Base-by-base conservation (phyloP, 345 rosid species). In the Salix suchowensis region DNA sequence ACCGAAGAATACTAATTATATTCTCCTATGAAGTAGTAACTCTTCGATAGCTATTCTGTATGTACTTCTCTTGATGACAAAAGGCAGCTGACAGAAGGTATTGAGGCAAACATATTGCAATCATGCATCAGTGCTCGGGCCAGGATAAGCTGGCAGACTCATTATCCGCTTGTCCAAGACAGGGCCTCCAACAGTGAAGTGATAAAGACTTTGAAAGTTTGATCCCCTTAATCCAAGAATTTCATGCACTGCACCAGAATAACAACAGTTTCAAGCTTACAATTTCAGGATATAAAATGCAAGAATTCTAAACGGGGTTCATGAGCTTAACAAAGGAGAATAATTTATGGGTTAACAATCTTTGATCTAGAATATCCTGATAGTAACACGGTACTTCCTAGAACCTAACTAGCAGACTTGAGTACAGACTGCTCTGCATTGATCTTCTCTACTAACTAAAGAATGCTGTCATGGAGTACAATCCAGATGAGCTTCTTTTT, bases 101-200 rank as follows among this genome's bases (percentile, higher is more conserved):
- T 58, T 21, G 68, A 5, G 21, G 24, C 15, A 30, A 36, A 65
- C 10, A 37, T 18, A 19, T 30, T 76, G 65, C 81, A 80, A 74
- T 86, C 80, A 93, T 66, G 88, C 82, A 77, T 89, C 93, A 21
- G 82, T 37, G 16, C 28, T 75, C 13, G 95, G 98, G 15, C 97
- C 94, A 8, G 98, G 97, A 86, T 94, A 94, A 32, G 98, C 96
- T 23, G 96, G 98, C 72, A 92, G 86, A 82, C 92, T 90, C 97
- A 94, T 92, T 76, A 94, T 94, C 76, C 97, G 90, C 78, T 86
- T 86, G 85, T 94, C 98, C 73, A 88, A 11, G 34, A 92, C 94
- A 1, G 97, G 94, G 72, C 91, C 91, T 82, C 98, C 97, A 10
- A 89, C 85, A 0, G 96, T 94, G 86, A 94, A 94, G 85, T 94